Evolutionary conservation across 75 land plant species (phyloP).

Genomic region (Ceratopteris richardii): DNA sequence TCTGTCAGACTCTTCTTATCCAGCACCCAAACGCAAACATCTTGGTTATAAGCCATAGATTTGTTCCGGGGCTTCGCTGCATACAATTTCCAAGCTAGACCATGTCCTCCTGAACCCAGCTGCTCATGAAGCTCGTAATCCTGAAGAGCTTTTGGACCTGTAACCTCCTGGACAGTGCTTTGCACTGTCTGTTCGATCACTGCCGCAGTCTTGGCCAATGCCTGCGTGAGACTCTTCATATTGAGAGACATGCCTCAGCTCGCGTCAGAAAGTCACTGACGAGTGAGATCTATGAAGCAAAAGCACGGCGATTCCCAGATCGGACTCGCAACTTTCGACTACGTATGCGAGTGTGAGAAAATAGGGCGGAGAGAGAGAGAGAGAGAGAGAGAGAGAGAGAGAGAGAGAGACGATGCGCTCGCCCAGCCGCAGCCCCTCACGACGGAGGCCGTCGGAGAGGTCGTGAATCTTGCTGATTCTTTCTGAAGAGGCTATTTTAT

Average conservation of each 20-base stretch:
- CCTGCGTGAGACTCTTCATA: constrained; percentile 97
- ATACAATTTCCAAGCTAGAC: constrained; percentile 79
- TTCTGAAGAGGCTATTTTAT: too few species aligned
- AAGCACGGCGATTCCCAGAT: too few species aligned
- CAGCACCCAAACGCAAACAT: constrained; percentile 84
- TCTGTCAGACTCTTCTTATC: constrained; percentile 82
- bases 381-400: too few species aligned
- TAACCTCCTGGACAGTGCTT: constrained; percentile 93
- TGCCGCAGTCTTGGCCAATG: constrained; percentile 91
- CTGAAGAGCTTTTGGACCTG: constrained; percentile 88
- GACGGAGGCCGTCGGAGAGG: too few species aligned
- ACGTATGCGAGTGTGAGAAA: too few species aligned
- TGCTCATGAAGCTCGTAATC: constrained; percentile 91
- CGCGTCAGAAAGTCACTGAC: too few species aligned
- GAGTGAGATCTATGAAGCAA: too few species aligned
- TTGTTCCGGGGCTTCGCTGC: constrained; percentile 52
- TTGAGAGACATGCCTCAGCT: constrained; percentile 60
- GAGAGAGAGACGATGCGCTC: too few species aligned
- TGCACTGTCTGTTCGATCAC: constrained; percentile 91
- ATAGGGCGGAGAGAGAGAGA: too few species aligned
- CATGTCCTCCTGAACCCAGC: constrained; percentile 94
- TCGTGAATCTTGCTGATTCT: too few species aligned
- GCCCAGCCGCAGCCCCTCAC: too few species aligned
- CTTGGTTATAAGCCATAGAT: constrained; percentile 40
- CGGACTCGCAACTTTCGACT: neutral